phyloP scores from a whole-genome alignment of 176 grass and related monocot genomes.

The Zoysia japonica region DNA sequence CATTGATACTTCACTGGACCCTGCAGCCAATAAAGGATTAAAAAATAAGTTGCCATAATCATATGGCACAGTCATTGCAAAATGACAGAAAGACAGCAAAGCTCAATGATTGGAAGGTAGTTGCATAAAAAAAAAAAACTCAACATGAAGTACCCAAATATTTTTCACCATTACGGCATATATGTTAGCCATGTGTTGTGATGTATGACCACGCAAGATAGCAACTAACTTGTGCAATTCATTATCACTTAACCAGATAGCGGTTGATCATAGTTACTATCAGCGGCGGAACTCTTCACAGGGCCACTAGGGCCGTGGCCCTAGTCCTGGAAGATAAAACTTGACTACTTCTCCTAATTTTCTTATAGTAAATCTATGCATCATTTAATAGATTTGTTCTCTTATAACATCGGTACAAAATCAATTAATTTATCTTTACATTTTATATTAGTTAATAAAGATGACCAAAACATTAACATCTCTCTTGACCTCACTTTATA shows the following conservation, averaged over 20 bases:
- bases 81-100: background rate
- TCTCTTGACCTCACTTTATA: no score
- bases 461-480: no score
- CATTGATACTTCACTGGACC: slow-evolving; percentile 1
- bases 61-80: background rate
- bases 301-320: no score
- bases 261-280: background rate
- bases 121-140: slow-evolving; percentile 6
- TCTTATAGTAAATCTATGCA: no score
- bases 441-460: no score
- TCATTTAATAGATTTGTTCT: no score
- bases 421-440: no score
- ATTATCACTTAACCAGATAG: background rate
- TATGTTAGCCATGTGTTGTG: background rate
- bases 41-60: background rate
- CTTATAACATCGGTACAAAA: no score
- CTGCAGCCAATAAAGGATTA: slow-evolving; percentile 11
- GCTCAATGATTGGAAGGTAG: slow-evolving; percentile 4
- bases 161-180: background rate
- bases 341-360: no score
- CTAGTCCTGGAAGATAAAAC: no score
- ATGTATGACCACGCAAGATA: background rate
- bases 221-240: background rate
- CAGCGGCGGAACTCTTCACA: no score
- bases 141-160: background rate